Evolutionary conservation across 768 basidiomycete genomes (phyloP).

Genomic region (Tephrocybe sp.): DNA sequence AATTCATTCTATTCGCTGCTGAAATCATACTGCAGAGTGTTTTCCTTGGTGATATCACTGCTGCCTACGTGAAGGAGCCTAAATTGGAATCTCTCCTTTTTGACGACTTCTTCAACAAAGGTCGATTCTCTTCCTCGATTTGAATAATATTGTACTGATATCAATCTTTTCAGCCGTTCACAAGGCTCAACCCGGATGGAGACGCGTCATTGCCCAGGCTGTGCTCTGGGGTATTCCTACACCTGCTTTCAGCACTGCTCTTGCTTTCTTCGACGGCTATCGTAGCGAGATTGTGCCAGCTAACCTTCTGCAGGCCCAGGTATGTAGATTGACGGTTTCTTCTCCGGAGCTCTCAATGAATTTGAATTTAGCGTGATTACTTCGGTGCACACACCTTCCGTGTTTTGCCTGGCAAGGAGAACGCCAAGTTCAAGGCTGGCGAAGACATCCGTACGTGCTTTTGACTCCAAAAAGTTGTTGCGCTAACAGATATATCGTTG

Average conservation of each 20-base stretch:
- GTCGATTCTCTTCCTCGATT: slow-evolving; percentile 28
- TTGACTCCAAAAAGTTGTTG: slow-evolving; percentile 1
- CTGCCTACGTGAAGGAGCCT: slow-evolving; percentile 83
- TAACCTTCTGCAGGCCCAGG: slow-evolving; percentile 93
- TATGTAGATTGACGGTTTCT: slow-evolving; percentile 23
- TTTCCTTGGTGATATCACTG: slow-evolving; percentile 90
- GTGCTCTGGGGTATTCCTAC: slow-evolving; percentile 97
- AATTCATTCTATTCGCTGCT: neutral
- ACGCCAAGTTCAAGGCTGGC: slow-evolving; percentile 71
- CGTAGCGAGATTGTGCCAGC: slow-evolving; percentile 93
- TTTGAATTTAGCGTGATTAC: slow-evolving; percentile 75
- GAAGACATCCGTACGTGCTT: slow-evolving; percentile 81
- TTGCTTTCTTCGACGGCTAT: slow-evolving; percentile 99
- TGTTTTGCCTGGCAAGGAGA: slow-evolving; percentile 90
- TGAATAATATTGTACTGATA: neutral
- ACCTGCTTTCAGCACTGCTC: slow-evolving; percentile 96
- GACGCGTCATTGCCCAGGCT: slow-evolving; percentile 94
- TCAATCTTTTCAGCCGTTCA: slow-evolving; percentile 60
- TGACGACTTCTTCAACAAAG: slow-evolving; percentile 97
- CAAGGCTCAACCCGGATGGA: slow-evolving; percentile 96
- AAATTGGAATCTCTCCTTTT: slow-evolving; percentile 90
- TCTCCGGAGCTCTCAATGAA: neutral
- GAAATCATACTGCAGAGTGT: slow-evolving; percentile 56
- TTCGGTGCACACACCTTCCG: slow-evolving; percentile 99
- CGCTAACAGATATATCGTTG: slow-evolving; percentile 3